Percentiles rank a stretch among this genome's conserved stretches.
Conservation (phyloP, 495 filamentous ascomycete species). For the Penicillium robsamsonii region DNA sequence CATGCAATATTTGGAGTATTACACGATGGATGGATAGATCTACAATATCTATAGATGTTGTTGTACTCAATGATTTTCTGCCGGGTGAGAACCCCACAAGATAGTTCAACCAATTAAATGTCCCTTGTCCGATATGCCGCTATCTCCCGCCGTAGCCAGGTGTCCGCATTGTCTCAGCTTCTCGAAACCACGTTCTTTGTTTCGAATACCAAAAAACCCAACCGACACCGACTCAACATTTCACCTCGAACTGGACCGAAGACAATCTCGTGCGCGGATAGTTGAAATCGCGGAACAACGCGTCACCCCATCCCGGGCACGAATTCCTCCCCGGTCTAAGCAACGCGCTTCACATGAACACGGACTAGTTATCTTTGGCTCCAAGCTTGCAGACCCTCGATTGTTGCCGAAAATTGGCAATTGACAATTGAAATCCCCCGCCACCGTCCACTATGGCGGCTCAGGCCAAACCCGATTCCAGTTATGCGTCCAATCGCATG, state of each 20-base stretch:
- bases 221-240: not conserved
- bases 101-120: not conserved
- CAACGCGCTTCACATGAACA: constrained; percentile 3
- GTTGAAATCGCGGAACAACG: not conserved
- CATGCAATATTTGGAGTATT: not conserved
- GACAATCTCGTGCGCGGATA: not conserved
- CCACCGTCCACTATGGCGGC: constrained; percentile 13
- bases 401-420: not conserved
- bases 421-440: no score
- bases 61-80: not conserved
- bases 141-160: not conserved
- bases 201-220: not conserved
- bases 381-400: not conserved
- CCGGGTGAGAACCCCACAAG: not conserved
- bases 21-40: not conserved
- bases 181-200: constrained; percentile 6
- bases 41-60: not conserved
- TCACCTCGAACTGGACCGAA: not conserved
- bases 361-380: not conserved
- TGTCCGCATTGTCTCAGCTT: constrained; percentile 3
- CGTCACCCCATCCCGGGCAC: not conserved
- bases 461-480: constrained; percentile 25
- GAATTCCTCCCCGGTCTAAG: not conserved
- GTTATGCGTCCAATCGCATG: constrained; percentile 23
- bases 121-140: not conserved